Evolutionary conservation across 2,329 filamentous ascomycete genomes (phyloP).

Genomic region (Claviceps arundinis): DNA sequence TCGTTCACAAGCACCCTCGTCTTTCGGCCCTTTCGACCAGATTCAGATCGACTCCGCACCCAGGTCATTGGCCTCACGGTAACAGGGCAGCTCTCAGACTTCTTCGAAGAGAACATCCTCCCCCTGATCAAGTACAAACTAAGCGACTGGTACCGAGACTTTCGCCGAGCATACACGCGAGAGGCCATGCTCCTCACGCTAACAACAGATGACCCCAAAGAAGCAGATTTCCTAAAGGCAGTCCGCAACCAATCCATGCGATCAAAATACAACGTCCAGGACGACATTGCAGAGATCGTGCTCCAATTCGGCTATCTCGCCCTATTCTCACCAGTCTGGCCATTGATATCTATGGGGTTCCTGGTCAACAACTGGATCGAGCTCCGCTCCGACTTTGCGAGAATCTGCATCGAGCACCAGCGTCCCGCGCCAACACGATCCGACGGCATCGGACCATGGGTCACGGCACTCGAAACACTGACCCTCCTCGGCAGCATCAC

Average conservation of each 20-base stretch:
- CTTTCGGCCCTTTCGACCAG: constrained; percentile 45
- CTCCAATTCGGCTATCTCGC: constrained; percentile 63
- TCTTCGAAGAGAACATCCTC: constrained; percentile 58
- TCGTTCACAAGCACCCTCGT: constrained; percentile 36
- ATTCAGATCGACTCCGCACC: constrained; percentile 51
- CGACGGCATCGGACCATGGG: constrained; percentile 63
- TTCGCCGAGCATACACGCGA: constrained; percentile 18
- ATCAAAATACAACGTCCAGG: constrained; percentile 57
- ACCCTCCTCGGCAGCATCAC: constrained; percentile 62
- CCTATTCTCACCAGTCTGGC: constrained; percentile 65
- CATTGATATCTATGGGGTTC: constrained; percentile 58
- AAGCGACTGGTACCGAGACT: constrained; percentile 31
- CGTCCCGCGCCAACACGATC: constrained; percentile 55
- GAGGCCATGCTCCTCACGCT: constrained; percentile 33
- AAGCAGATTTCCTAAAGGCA: constrained; percentile 48
- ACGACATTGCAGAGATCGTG: constrained; percentile 61
- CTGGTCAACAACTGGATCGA: constrained; percentile 68
- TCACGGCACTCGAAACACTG: constrained; percentile 53
- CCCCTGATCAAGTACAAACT: constrained; percentile 52
- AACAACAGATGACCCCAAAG: constrained; percentile 45
- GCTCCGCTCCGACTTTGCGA: constrained; percentile 62
- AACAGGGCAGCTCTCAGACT: constrained; percentile 57
- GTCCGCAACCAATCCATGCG: constrained; percentile 56
- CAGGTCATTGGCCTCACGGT: constrained; percentile 66
- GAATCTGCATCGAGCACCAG: constrained; percentile 61